Evolutionary conservation across 2,329 filamentous ascomycete genomes (phyloP), one percentile per base, ranked within the genome.

Genomic region (Boeremia lycopersici): DNA sequence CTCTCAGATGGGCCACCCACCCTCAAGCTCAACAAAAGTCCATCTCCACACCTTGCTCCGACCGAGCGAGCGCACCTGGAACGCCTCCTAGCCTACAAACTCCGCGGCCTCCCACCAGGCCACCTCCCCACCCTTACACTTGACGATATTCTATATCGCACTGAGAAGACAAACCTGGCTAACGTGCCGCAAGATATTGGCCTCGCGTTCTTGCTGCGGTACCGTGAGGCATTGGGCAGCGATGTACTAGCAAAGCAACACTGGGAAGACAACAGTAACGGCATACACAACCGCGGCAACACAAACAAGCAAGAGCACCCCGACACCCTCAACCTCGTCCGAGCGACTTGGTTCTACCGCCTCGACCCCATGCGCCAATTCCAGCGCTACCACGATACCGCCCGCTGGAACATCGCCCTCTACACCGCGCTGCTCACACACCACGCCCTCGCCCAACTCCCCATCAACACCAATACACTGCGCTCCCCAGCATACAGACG

Each of bases 301-400:
- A 5, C 19, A 23, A 23, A 23, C 19, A 5, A 23, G 19, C 19
- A 23, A 23, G n/a, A n/a, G n/a, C n/a, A 23, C 19, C 19, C 3
- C 3, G 19, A 23, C 19, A 23, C 3, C 19, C 19, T 23, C 19
- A 23, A 23, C 19, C 19, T 38, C 6, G 15, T 15, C 15, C 34
- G 46, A 34, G 60, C 62, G 5, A 63, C 67, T 17, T 70, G 62
- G 57, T 69, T 60, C 59, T 67, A 64, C 41, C 57, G 65, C 17
- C 48, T 68, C 5, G 47, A 56, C 17, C 40, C 55, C 15, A 9
- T 34, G 6, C 59, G 59, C n/a, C 66, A 68, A 30, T 66, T 68
- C 40, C 57, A 64, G 30, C 60, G 68, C 11, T 65, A 60, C 29
- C 65, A 66, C 31, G 62, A 70, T 28, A 26, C n/a, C 1, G 39